A percentile compares a stretch with the other conserved stretches of the same genome.
These are phyloP conservation scores for Scheffersomyces amazonensis DNA, from an alignment of 805 yeast genomes.

Conservation along the genomic window DNA sequence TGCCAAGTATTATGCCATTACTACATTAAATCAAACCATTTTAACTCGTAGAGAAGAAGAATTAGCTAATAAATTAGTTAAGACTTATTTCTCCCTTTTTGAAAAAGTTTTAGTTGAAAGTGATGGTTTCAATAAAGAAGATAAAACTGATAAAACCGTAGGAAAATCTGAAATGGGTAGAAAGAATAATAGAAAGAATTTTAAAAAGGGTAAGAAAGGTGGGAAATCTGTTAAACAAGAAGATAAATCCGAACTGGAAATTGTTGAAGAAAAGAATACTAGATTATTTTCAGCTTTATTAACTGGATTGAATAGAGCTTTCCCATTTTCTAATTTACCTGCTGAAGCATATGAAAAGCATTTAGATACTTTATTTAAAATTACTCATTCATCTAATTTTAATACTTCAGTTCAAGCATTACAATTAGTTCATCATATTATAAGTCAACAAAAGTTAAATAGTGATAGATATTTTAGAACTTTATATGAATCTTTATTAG, in stretches of 20 bases:
- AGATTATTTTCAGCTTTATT: constrained; percentile 85
- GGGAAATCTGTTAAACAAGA: constrained; percentile 68
- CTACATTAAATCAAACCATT: constrained; percentile 91
- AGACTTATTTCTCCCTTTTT: constrained; percentile 81
- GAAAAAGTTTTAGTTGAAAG: constrained; percentile 76
- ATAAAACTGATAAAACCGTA: constrained; percentile 33
- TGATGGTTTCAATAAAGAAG: constrained; percentile 42
- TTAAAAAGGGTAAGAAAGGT: constrained; percentile 84
- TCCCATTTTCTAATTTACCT: constrained; percentile 82
- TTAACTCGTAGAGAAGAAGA: constrained; percentile 71
- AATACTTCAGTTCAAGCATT: constrained; percentile 93
- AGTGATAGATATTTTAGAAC: constrained; percentile 79
- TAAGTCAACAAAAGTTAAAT: constrained; percentile 54
- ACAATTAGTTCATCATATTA: constrained; percentile 78
- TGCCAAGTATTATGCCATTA: constrained; percentile 80
- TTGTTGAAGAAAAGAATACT: constrained; percentile 74
- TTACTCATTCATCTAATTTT: constrained; percentile 92
- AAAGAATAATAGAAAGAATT: constrained; percentile 57
- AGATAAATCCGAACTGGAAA: constrained; percentile 61
- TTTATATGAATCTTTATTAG: constrained; percentile 83
- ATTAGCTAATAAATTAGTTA: constrained; percentile 80
- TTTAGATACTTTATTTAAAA: constrained; percentile 78
- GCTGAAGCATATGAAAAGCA: constrained; percentile 70
- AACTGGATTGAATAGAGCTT: constrained; percentile 94
- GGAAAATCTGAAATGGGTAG: constrained; percentile 60